Evolutionary conservation across 768 basidiomycete genomes (phyloP).

Genomic region (Collybia sp.): DNA sequence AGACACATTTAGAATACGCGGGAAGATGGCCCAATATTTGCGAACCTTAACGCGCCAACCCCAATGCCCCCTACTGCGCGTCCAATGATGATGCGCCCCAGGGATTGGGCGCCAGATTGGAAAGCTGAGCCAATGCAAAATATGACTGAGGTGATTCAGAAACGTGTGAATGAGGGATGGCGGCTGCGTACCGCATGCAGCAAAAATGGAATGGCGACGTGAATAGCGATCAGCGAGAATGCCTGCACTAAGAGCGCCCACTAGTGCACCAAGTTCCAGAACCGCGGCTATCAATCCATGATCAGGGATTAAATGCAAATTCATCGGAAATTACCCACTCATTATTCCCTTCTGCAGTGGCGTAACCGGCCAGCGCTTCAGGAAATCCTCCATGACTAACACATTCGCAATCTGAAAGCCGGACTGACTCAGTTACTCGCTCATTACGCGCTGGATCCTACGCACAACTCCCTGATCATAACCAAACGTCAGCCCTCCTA

Average conservation of each 20-base stretch:
- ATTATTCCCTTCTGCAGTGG: conserved; percentile 72
- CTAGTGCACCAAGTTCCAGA: conserved; percentile 72
- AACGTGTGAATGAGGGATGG: background rate
- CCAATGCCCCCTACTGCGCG: conserved; percentile 76
- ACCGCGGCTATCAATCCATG: conserved; percentile 53
- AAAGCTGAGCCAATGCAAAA: conserved; percentile 72
- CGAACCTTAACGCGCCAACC: conserved; percentile 69
- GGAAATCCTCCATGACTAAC: conserved; percentile 76
- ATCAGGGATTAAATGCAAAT: background rate
- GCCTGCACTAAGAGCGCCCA: conserved; percentile 68
- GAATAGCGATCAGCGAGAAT: conserved; percentile 66
- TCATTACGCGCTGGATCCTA: background rate
- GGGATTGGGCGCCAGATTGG: conserved; percentile 55
- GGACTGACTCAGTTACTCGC: too few relatives aligned
- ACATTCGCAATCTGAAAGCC: conserved; percentile 66
- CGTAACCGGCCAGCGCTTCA: conserved; percentile 61
- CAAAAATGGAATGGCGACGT: conserved; percentile 60
- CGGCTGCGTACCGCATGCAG: conserved; percentile 54
- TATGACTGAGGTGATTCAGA: conserved; percentile 35
- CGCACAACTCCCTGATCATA: conserved; percentile 77
- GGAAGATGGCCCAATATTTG: conserved; percentile 7
- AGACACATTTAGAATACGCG: conserved; percentile 6
- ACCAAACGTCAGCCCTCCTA: conserved; percentile 76
- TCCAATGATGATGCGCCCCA: conserved; percentile 59
- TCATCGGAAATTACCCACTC: conserved; percentile 42